A percentile compares a stretch with the other conserved stretches of the same genome.
These are phyloP conservation scores for Astrothelium subdiscretum DNA, from an alignment of 495 filamentous ascomycete genomes.

Conservation along the genomic window DNA sequence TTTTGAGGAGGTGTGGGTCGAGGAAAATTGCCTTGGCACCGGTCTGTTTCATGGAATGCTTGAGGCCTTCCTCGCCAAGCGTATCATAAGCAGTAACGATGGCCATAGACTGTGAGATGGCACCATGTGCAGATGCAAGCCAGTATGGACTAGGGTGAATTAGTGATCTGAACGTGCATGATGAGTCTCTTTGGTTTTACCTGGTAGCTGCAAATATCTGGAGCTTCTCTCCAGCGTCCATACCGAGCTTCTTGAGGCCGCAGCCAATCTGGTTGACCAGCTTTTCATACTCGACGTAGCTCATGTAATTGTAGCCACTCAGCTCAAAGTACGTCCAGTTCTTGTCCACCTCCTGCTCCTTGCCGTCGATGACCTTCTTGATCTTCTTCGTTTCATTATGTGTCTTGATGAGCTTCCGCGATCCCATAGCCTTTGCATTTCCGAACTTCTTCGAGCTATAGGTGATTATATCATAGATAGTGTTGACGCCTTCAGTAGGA, in stretches of 20 bases:
- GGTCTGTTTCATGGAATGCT: conserved; percentile 84
- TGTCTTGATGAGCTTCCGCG: conserved; percentile 66
- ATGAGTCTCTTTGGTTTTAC: conserved; percentile 5
- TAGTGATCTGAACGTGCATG: too few relatives aligned
- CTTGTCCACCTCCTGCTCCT: conserved; percentile 85
- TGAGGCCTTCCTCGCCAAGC: conserved; percentile 83
- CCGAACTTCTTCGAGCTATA: conserved; percentile 70
- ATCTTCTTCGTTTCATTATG: conserved; percentile 93
- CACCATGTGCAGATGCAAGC: conserved; percentile 30
- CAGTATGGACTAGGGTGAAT: conserved; percentile 29
- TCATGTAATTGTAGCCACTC: conserved; percentile 73
- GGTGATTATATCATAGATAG: conserved; percentile 76
- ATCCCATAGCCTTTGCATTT: conserved; percentile 77
- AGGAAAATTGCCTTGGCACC: conserved; percentile 80
- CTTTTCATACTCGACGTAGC: conserved; percentile 80
- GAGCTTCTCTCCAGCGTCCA: conserved; percentile 59
- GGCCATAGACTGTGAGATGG: conserved; percentile 76
- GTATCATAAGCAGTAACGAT: conserved; percentile 98
- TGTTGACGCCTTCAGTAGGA: conserved; percentile 62
- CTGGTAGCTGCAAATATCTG: conserved; percentile 81
- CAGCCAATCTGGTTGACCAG: conserved; percentile 59
- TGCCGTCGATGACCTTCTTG: conserved; percentile 89
- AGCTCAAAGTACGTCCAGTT: conserved; percentile 94
- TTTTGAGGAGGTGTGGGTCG: conserved; percentile 71
- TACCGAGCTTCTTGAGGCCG: conserved; percentile 63